Evolutionary conservation across 1,284 basidiomycete species (phyloP), one percentile per base, ranked within the genome.

Genomic region (Sphagnurus paluster): DNA sequence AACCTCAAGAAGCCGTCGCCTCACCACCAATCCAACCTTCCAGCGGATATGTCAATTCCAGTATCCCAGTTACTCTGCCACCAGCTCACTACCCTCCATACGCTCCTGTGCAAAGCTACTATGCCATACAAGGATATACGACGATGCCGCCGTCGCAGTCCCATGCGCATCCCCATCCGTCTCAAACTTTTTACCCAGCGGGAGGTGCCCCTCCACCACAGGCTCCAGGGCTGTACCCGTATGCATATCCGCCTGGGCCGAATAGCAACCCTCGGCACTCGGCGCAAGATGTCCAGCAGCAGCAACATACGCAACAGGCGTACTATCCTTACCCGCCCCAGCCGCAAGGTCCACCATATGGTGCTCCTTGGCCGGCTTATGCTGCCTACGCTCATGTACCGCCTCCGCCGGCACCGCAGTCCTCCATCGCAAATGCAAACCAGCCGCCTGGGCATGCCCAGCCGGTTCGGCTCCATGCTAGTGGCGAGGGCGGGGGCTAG

Each of bases 281-380:
- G n/a, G 34, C 30, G 8, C 47, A 53, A 16, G 17, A 24, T 17
- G 23, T 16, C 7, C 48, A 50, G 39, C 48, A 25, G 21, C 45
- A 36, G 24, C 50, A 42, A 10, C 47, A 44, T 30, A 28, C 42
- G 4, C 20, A 42, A 20, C 48, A 39, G 23, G 35, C 23, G 1
- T 56, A 56, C 39, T 56, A 53, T 30, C 29, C 46, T 8, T 53
- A 53, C 30, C 39, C 49, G 23, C 43, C 51, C 9, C 54, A 46
- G 28, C 39, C 46, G 21, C 46, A 52, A 19, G 24, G 46, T 8
- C 11, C 36, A 16, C 16, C n/a, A 5, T 52, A 54, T n/a, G 33
- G 28, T 23, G 34, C 29, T 6, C 19, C 39, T 1, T 52, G 45
- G 49, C 34, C 45, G 2, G 21, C 50, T 3, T 54, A 56, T 19